Evolutionary conservation across 1,284 basidiomycete species (phyloP), one percentile per base, ranked within the genome.

Genomic region (Leccinum solheimii): DNA sequence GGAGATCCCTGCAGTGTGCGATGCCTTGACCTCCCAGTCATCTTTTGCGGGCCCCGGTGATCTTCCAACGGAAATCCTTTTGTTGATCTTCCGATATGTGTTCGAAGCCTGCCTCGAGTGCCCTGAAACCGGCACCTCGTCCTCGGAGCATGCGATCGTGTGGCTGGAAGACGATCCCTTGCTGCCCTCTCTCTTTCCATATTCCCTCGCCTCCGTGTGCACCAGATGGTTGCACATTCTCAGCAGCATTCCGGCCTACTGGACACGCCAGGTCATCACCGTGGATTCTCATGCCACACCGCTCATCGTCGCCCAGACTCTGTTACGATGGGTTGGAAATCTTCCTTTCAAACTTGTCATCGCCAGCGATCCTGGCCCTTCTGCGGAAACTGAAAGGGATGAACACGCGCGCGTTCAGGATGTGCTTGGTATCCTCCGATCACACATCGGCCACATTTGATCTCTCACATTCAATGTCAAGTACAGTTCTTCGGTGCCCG

Each of bases 201-300:
- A 62, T 45, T 54, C 67, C 27, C 23, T 58, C 21, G 61, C 65
- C 13, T 62, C 64, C 10, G 66, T 66, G 19, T 66, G 65, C 43
- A n/a, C 52, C 50, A 55, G 66, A 30, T 66, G 65, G 65, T 38
- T 62, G 10, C 61, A 63, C 43, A 58, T 66, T 14, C n/a, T 68
- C 36, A 48, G 52, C 36, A 59, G 30, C 19, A 36, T 56, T 23
- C 56, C 64, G 4, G 64, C 50, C 27, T 68, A 60, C 55, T 66
- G 65, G 67, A 66, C 64, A 40, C 56, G 66, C 58, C 58, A 62
- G 45, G 63, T 65, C 58, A 36, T 62, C 51, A 62, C 30, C 19
- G 50, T 66, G 30, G 51, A 64, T 53, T 49, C 60, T 23, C 36
- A 50, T 14, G 36, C 23, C 16, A 62, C 51, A 16, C 19, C 59